phyloP scores from a whole-genome alignment of 2,329 filamentous ascomycete genomes.

The Xylaria sp. region DNA sequence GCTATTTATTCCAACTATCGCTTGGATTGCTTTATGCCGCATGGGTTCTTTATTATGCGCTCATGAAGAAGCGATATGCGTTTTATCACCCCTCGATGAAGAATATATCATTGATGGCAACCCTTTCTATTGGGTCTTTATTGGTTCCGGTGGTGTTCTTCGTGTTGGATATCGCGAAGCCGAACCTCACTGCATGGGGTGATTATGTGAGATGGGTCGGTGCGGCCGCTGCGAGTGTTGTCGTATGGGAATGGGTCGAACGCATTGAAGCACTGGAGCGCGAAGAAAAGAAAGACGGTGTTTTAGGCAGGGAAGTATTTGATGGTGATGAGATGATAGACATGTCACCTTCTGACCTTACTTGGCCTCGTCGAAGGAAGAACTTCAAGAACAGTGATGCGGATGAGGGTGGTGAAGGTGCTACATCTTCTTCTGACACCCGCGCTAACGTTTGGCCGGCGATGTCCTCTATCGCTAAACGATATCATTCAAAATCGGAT shows the following conservation, averaged over 20 bases:
- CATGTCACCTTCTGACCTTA: constrained; percentile 62
- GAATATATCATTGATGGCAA: constrained; percentile 84
- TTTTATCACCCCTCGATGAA: constrained; percentile 93
- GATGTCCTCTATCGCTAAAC: constrained; percentile 55
- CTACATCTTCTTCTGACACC: constrained; percentile 44
- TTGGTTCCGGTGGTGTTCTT: constrained; percentile 93
- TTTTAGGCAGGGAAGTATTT: constrained; percentile 89
- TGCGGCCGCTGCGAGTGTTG: constrained; percentile 91
- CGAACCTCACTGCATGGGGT: constrained; percentile 89
- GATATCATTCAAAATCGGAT: constrained; percentile 51
- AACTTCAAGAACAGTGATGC: constrained; percentile 47
- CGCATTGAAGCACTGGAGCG: constrained; percentile 91
- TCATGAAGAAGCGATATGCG: constrained; percentile 91
- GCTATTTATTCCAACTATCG: constrained; percentile 89
- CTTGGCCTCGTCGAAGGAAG: constrained; percentile 56
- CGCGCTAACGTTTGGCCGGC: constrained; percentile 55
- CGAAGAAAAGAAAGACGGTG: constrained; percentile 93
- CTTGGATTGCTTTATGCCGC: constrained; percentile 89
- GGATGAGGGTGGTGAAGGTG: constrained; percentile 50
- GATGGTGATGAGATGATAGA: constrained; percentile 95
- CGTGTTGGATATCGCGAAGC: constrained; percentile 87
- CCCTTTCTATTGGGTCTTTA: constrained; percentile 82
- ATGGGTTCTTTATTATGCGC: constrained; percentile 91
- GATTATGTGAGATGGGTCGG: constrained; percentile 98
- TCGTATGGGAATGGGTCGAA: constrained; percentile 98